These are phyloP conservation scores for Penicillium hordei DNA, from an alignment of 2,329 filamentous ascomycete genomes.

Conservation along the genomic window DNA sequence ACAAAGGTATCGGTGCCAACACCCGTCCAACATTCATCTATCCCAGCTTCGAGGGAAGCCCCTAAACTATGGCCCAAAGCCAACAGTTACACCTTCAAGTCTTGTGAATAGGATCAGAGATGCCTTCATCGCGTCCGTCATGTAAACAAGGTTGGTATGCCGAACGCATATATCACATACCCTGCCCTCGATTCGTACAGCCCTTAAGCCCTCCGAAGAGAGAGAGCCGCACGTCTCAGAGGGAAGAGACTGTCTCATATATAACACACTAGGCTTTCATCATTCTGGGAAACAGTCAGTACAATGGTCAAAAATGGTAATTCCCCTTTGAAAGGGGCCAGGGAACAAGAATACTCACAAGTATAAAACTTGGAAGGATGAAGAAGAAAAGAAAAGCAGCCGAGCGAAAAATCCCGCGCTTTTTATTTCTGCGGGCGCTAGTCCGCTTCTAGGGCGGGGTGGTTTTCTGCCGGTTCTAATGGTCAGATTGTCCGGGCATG, in stretches of 20 bases:
- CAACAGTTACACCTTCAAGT: slow-evolving; percentile 50
- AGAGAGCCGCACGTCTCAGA: slow-evolving; percentile 73
- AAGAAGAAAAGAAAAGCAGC: slow-evolving; percentile 59
- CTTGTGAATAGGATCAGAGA: slow-evolving; percentile 70
- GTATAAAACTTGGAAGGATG: slow-evolving; percentile 99
- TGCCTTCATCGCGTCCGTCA: slow-evolving; percentile 94
- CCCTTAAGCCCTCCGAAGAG: slow-evolving; percentile 79
- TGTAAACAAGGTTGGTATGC: slow-evolving; percentile 97
- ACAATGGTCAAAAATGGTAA: slow-evolving; percentile 12
- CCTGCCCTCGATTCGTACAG: slow-evolving; percentile 65
- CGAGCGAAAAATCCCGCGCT: slow-evolving; percentile 19
- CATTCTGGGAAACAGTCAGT: slow-evolving; percentile 63
- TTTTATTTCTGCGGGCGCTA: slow-evolving; percentile 31
- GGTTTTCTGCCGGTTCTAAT: slow-evolving; percentile 12
- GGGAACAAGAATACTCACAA: slow-evolving; percentile 62
- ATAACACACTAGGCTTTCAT: slow-evolving; percentile 99
- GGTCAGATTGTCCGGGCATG: not conserved
- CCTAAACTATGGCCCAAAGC: slow-evolving; percentile 11
- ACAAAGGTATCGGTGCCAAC: not conserved
- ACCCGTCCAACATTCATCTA: slow-evolving; percentile 13
- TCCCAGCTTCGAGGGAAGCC: not conserved
- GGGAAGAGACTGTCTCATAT: slow-evolving; percentile 73
- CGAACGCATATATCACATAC: slow-evolving; percentile 98
- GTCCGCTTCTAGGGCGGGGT: slow-evolving; percentile 23
- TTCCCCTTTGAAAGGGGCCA: not conserved